phyloP scores from a whole-genome alignment of 2,329 filamentous ascomycete species.

The Fusarium haematococcum region DNA sequence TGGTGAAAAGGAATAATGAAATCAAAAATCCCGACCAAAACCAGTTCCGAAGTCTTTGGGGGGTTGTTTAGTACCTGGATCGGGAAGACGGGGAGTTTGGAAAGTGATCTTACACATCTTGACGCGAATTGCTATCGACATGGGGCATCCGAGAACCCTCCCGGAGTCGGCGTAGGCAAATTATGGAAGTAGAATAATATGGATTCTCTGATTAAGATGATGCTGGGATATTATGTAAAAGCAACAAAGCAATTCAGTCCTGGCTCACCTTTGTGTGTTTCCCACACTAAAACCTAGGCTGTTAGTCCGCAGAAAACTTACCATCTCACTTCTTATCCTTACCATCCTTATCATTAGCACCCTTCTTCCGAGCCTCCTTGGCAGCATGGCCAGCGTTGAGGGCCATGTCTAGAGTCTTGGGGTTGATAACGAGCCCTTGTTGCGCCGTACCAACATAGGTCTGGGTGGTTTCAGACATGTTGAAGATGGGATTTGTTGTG shows the following conservation, averaged over 20 bases:
- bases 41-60: neutral
- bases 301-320: neutral
- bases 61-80: neutral
- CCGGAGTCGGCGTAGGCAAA: neutral
- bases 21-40: neutral
- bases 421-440: neutral
- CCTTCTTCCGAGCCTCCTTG: neutral
- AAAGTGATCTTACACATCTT: neutral
- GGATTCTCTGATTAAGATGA: neutral
- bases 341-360: neutral
- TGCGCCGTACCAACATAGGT: neutral
- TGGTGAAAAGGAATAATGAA: neutral
- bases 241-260: neutral
- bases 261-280: neutral
- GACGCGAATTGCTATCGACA: neutral
- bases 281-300: neutral
- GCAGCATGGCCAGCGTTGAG: neutral
- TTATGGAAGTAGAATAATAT: neutral
- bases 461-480: neutral
- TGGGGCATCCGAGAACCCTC: neutral
- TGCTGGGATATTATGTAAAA: neutral
- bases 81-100: neutral
- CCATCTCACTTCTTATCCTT: neutral
- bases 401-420: neutral
- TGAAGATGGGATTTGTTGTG: neutral